phyloP scores from a whole-genome alignment of 768 basidiomycete species.

The Agrocybe pediades region DNA sequence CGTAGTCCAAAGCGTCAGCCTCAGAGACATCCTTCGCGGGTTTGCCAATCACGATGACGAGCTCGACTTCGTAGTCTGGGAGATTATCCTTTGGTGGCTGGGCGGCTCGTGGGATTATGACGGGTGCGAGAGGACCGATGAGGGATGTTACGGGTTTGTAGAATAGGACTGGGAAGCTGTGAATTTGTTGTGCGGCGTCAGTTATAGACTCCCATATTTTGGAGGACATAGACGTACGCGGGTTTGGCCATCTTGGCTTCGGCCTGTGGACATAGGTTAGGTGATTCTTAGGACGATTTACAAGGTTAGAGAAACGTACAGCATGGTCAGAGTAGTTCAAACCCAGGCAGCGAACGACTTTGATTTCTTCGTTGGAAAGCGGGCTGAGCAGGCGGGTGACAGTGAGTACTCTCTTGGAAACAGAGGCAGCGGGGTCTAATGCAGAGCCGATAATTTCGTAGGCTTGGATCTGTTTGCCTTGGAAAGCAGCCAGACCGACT shows the following conservation, averaged over 20 bases:
- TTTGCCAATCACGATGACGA: slow-evolving; percentile 84
- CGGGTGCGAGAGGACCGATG: slow-evolving; percentile 68
- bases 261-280: slow-evolving; percentile 39
- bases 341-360: slow-evolving; percentile 74
- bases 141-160: slow-evolving; percentile 75
- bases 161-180: slow-evolving; percentile 73
- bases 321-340: slow-evolving; percentile 88
- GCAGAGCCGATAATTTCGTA: slow-evolving; percentile 73
- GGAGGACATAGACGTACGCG: slow-evolving; percentile 44
- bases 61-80: slow-evolving; percentile 83
- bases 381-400: slow-evolving; percentile 73
- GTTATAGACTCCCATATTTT: too few relatives aligned
- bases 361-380: slow-evolving; percentile 65
- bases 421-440: slow-evolving; percentile 64
- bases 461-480: slow-evolving; percentile 60
- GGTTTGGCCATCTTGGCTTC: slow-evolving; percentile 69
- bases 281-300: background rate
- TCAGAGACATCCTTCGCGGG: slow-evolving; percentile 78
- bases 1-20: slow-evolving; percentile 81
- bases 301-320: slow-evolving; percentile 33
- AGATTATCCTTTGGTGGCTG: slow-evolving; percentile 72
- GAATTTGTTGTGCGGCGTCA: too few relatives aligned
- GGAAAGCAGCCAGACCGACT: slow-evolving; percentile 64
- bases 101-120: slow-evolving; percentile 65
- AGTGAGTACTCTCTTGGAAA: slow-evolving; percentile 65